phyloP scores from a whole-genome alignment of 768 basidiomycete species.

The Podaxis sp. region DNA sequence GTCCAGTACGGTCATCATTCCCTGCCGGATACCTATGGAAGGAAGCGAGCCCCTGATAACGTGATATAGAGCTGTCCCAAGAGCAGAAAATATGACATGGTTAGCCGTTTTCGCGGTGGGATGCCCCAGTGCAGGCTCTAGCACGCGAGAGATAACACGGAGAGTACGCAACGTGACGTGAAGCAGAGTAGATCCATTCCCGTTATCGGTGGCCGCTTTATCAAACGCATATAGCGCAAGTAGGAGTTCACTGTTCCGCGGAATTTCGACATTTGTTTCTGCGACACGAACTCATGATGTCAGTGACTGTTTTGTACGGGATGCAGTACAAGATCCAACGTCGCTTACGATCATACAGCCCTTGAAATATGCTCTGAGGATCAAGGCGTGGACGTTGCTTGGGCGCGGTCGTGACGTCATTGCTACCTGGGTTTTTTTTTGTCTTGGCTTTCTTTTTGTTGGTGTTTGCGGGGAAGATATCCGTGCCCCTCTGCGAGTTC shows the following conservation, averaged over 20 bases:
- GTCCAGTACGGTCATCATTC: neutral
- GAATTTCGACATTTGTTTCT: neutral
- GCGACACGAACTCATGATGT: neutral
- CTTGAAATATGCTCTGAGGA: neutral
- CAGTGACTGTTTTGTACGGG: neutral
- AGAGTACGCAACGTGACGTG: conserved; percentile 1
- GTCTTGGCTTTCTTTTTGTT: conserved; percentile 8
- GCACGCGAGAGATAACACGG: neutral
- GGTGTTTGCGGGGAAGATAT: neutral
- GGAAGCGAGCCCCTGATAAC: neutral
- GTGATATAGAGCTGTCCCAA: conserved; percentile 6
- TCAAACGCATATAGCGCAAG: conserved; percentile 10
- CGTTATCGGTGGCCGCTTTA: neutral
- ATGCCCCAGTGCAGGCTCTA: neutral
- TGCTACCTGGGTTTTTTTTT: conserved; percentile 10
- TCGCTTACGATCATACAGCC: conserved; percentile 6
- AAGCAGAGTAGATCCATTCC: conserved; percentile 12
- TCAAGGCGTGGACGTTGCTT: neutral
- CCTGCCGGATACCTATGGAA: neutral
- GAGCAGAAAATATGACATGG: neutral
- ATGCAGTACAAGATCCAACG: neutral
- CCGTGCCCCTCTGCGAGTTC: neutral
- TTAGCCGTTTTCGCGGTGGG: neutral
- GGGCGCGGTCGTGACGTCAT: conserved; percentile 4
- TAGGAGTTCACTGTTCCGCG: conserved; percentile 9